These are phyloP conservation scores for Oemleria cerasiformis DNA, from an alignment of 306 rosid genomes.

Conservation along the genomic window DNA sequence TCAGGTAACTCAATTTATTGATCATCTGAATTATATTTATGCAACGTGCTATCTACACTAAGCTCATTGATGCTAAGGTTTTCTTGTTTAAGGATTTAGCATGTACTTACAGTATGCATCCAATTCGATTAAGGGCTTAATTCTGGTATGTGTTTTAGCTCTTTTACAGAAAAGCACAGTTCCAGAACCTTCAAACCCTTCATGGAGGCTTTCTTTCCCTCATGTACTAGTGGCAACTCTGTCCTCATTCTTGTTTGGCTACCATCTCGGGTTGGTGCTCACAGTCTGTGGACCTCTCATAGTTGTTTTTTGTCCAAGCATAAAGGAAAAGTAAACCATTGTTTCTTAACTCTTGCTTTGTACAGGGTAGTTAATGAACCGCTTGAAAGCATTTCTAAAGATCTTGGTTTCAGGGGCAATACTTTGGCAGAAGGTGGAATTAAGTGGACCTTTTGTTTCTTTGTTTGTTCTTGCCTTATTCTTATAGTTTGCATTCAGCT, in stretches of 20 bases:
- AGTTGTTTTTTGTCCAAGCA: neutral
- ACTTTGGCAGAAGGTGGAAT: conserved; percentile 86
- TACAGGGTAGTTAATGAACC: conserved; percentile 96
- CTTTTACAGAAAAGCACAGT: conserved; percentile 41
- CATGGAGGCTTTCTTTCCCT: conserved; percentile 85
- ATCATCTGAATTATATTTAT: conserved; percentile 19
- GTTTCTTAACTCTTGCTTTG: conserved; percentile 23
- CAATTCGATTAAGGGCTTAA: conserved; percentile 22
- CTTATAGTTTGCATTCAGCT: conserved; percentile 18
- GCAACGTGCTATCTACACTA: neutral
- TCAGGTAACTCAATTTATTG: conserved; percentile 44
- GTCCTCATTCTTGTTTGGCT: conserved; percentile 83
- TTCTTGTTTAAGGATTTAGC: neutral
- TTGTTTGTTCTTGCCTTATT: conserved; percentile 19
- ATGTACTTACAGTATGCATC: neutral
- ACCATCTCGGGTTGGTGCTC: conserved; percentile 78
- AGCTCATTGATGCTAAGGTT: neutral
- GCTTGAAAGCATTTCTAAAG: conserved; percentile 81
- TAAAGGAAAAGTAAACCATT: conserved; percentile 7
- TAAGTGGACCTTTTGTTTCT: conserved; percentile 4
- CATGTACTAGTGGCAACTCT: conserved; percentile 80
- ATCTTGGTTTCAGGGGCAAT: conserved; percentile 92
- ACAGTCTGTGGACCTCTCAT: conserved; percentile 1
- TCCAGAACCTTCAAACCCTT: conserved; percentile 61
- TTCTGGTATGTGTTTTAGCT: conserved; percentile 43